Base-by-base conservation (phyloP, 352 stramenopile genomes). In the Elongisporangium anandrum region DNA sequence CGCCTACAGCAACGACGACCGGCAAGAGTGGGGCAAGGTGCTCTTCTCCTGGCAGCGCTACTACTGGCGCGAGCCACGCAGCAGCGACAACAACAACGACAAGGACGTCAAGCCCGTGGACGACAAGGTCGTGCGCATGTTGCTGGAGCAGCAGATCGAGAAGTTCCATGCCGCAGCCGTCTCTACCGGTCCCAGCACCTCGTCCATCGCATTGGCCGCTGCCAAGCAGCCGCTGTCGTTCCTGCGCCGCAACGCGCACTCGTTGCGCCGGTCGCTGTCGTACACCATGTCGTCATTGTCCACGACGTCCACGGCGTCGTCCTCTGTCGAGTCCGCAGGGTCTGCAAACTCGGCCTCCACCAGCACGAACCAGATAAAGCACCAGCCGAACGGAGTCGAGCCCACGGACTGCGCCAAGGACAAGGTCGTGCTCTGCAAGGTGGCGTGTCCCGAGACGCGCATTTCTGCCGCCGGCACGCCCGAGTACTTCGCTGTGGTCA, bases 1-100 rank as follows among this genome's bases (percentile, higher is more conserved):
- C 51, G 83, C 77, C 15, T 64, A 59, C 57, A 76, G 65, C 19
- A 81, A 79, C 29, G 80, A 90, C 16, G 83, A 90, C 54, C 81
- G 85, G 6, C 81, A 92, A 54, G 77, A 91, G 21, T 95, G 85
- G 85, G 83, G 79, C 60, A 88, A 88, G 55, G 83, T 82, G 56
- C 78, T 95, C n/a, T 90, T 92, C 60, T 92, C 83, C 8, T 95
- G 85, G 85, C 85, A 95, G 61, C 83, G 85, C 49, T 92, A 89
- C 65, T 95, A 92, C 68, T 95, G 84, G 84, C 81, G 84, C 54
- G 84, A 93, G 47, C 84, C 84, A 17, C 59, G 23, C 29, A 52
- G 47, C 47, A 67, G 52, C 66, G 66, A 13, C 21, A 59, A 54
- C 24, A 50, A 24, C 23, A 34, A 55, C 10, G 60, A 73, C 4